Base-by-base conservation (phyloP, 768 basidiomycete species). In the Tricholoma hemisulphureum region DNA sequence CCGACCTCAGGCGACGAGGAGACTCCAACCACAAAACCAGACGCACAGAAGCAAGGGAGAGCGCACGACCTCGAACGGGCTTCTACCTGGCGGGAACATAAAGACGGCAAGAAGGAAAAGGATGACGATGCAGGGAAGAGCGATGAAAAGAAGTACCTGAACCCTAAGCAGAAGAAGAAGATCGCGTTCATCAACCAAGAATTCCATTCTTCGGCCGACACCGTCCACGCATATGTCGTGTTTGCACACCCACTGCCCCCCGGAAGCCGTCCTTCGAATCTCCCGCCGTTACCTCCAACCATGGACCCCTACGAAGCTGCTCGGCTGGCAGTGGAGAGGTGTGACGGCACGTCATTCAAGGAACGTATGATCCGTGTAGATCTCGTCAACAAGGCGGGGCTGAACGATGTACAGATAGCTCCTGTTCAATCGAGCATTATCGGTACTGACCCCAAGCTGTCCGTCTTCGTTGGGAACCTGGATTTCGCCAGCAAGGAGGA, bases 171-270 rank as follows among this genome's bases (percentile, higher is more conserved):
- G 73, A 98, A 96, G 78, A 92, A 95, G 75, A 91, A 88, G 61
- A 85, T 98, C 53, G 92, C 94, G 0, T 97, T 95, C 71, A 97
- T 98, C 69, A 91, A 94, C 67, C 87, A 87, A 54, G 93, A 96
- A 63, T 85, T 98, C 66, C 94, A 98, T 72, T 77, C 86, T 2
- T 80, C 83, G 31, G 87, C 88, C 4, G 85, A 85, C 63, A 80
- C 84, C 16, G 83, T 92, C 58, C 91, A 95, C 66, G 91, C 93
- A 1, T 99, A 99, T 70, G 73, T 96, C 48, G 93, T 98, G 18
- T 94, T 98, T 69, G 91, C 92, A 1, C 85, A 94, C 65, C 80
- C 85, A 7, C 58, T 67, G 3, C 80, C 81, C 9, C 56, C 64
- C 4, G 68, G 74, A 16, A 66, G 65, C 26, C 74, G 82, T 23